Percentiles rank a stretch among this genome's conserved stretches.
phyloP scores from a whole-genome alignment of 2,329 filamentous ascomycete species.

The Diplodia seriata region DNA sequence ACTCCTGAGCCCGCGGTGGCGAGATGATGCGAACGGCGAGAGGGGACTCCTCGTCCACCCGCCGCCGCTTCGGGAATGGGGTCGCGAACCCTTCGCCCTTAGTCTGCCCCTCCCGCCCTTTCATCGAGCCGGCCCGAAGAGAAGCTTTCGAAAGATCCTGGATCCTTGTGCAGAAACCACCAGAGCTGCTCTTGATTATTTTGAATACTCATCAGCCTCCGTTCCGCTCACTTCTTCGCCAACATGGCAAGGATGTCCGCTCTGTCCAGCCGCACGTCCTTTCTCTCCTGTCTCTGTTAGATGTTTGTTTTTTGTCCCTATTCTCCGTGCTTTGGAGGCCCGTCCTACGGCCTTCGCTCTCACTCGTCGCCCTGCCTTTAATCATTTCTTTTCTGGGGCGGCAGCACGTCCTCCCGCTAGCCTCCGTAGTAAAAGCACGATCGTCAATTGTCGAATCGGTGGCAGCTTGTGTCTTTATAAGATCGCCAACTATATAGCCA shows the following conservation, averaged over 20 bases:
- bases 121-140: slow-evolving; percentile 24
- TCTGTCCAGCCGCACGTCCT: neutral
- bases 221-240: neutral
- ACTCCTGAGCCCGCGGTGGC: slow-evolving; percentile 8
- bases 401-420: slow-evolving; percentile 23
- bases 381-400: neutral
- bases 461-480: neutral
- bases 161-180: slow-evolving; percentile 10
- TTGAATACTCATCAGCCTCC: neutral
- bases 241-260: slow-evolving; percentile 1
- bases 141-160: slow-evolving; percentile 11
- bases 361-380: slow-evolving; percentile 24
- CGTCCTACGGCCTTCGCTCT: neutral
- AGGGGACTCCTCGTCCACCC: neutral
- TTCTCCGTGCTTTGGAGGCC: neutral
- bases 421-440: slow-evolving; percentile 17
- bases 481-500: slow-evolving; percentile 14
- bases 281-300: neutral
- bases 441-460: slow-evolving; percentile 19
- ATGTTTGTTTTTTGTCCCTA: neutral
- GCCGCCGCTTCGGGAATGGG: neutral
- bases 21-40: neutral
- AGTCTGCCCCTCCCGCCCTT: neutral
- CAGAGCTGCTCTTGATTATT: neutral
- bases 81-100: neutral